A percentile compares a stretch with the other conserved stretches of the same genome.
Conservation (phyloP, 2,329 filamentous ascomycete species). For the Chaetothyriales sp. region DNA sequence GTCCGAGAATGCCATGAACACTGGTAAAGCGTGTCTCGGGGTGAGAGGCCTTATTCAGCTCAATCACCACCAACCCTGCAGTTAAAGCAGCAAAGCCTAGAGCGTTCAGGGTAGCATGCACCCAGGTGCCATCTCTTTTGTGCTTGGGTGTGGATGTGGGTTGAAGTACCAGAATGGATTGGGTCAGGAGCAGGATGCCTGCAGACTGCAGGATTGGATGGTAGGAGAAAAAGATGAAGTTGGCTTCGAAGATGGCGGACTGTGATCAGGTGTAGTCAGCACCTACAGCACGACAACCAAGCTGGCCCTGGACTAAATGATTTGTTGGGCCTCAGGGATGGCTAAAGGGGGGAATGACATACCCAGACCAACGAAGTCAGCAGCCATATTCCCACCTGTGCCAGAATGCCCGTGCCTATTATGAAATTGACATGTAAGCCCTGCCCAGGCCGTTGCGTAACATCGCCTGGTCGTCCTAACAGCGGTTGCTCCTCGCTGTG, state of each 20-base stretch:
- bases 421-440: conserved; percentile 58
- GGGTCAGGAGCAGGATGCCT: conserved; percentile 60
- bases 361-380: conserved; percentile 64
- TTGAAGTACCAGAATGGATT: conserved; percentile 74
- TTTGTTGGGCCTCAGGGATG: neutral
- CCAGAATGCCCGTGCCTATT: conserved; percentile 58
- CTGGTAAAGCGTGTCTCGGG: conserved; percentile 60
- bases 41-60: conserved; percentile 64
- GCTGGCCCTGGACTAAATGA: neutral
- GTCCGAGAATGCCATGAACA: conserved; percentile 68
- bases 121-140: conserved; percentile 49
- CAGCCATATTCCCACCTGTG: conserved; percentile 65
- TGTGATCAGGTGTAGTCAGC: neutral
- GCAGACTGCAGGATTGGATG: conserved; percentile 58
- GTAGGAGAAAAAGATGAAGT: conserved; percentile 70
- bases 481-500: conserved; percentile 53
- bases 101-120: conserved; percentile 57
- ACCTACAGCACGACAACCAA: too few species aligned
- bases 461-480: conserved; percentile 58
- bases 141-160: conserved; percentile 66
- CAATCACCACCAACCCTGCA: conserved; percentile 36
- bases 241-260: conserved; percentile 51
- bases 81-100: conserved; percentile 6
- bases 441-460: conserved; percentile 51
- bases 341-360: neutral